Base-by-base conservation (phyloP, 163 green algal species). In the Chlorella variabilis region DNA sequence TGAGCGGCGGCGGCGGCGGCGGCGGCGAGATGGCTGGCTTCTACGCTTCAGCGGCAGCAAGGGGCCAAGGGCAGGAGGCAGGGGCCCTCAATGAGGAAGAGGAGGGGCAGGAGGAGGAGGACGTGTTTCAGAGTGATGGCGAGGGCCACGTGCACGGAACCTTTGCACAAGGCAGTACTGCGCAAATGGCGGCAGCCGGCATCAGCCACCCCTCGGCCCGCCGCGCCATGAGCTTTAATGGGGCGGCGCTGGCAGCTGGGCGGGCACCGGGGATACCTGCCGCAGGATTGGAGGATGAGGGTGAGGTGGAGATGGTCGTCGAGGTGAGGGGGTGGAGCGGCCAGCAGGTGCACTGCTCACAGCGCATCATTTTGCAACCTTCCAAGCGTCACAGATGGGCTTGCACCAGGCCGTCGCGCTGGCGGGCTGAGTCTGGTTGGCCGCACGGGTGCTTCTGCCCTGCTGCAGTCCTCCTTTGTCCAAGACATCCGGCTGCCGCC, bases 71-170 rank as follows among this genome's bases (percentile, higher is more conserved):
- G n/a, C 45, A 48, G 27, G 11, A 4, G 4, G 51, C 48, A 65
- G 39, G 17, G 20, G 27, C 13, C 4, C 39, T 49, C 41, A 20
- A n/a, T 0, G 39, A 51, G 21, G 41, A 38, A 58, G 36, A n/a
- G 45, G 2, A n/a, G 54, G 18, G 18, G 1, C 2, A 62, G 36
- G n/a, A 61, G 3, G 75, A 65, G 29, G 75, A 81, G 29, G 41
- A 65, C 38, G 75, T 81, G 29, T 81, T 74, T 39, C 41, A 63
- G 39, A 80, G 41, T 38, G 74, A 71, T 8, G 75, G 59, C 3
- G 75, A 81, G 59, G 59, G 75, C 41, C 21, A 27, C 21, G 21
- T 34, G 20, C 8, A 34, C 11, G 38, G 42, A 39, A 33, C 2
- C 2, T 48, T 41, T 59, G 67, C 17, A 34, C 34, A 75, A 6